Base-by-base conservation (phyloP, 495 filamentous ascomycete species). In the Pseudomonodictys pantanalensis region DNA sequence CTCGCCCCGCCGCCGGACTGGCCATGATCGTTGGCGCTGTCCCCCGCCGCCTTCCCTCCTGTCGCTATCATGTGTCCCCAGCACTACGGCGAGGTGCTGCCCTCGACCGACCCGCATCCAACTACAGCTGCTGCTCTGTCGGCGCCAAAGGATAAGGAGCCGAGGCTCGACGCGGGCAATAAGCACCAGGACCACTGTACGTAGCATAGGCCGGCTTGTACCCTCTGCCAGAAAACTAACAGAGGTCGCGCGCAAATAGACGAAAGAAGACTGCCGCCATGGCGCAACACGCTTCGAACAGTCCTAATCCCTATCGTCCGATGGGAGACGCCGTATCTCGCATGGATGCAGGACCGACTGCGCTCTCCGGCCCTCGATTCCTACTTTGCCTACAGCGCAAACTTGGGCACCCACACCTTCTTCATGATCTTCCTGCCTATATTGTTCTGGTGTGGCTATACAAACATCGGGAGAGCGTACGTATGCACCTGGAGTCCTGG, bases 331-430 rank as follows among this genome's bases (percentile, higher is more conserved):
- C 92, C 91, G 1, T 92, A 96, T 72, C 83, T 98, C 1, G 93
- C 93, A 23, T 83, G 79, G 73, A 72, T 92, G 63, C 93, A 98
- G 79, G 81, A 84, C 64, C 83, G 41, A 47, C 56, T 65, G 42
- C 71, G 71, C 17, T 64, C 88, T 11, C 90, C 90, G 1, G 76
- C 86, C 3, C 83, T 97, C 54, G 93, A 98, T 73, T 88, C 89
- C 24, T 98, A 96, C 74, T 98, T 98, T 69, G 92, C 92, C 12
- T 86, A 93, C 62, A 96, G 92, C 1, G 93, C 93, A 62, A 98
- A 97, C 73, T 86, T 97, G 38, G 93, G 93, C 28, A 98, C 93
- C 3, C 93, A 98, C 75, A 98, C 93, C 1, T 97, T 96, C 77
- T 98, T 96, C 77, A 98, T 96, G 92, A 80, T 95, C 49, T 83